These are phyloP conservation scores for Dryas alaskensis DNA, from an alignment of 306 rosid species.

Conservation along the genomic window DNA sequence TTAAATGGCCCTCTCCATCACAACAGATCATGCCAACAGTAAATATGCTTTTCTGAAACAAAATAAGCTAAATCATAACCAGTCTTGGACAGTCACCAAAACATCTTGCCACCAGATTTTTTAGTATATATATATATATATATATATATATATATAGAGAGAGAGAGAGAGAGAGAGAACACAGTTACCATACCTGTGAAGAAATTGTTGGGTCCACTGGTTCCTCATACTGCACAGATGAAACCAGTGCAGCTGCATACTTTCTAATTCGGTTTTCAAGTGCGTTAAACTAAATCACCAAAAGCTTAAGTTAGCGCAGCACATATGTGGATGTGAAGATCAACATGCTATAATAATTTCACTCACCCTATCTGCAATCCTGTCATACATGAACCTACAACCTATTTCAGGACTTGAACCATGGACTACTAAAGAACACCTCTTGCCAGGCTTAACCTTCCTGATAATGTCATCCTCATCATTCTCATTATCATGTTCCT, in stretches of 20 bases:
- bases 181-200: constrained; percentile 56
- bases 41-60: constrained; percentile 78
- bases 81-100: constrained; percentile 10
- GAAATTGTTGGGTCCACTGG: constrained; percentile 86
- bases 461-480: constrained; percentile 59
- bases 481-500: constrained; percentile 40
- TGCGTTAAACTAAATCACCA: constrained; percentile 64
- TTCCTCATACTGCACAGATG: constrained; percentile 71
- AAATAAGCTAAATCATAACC: constrained; percentile 3
- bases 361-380: constrained; percentile 76
- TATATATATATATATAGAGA: no score
- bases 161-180: neutral
- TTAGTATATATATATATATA: no score
- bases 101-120: constrained; percentile 7
- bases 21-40: constrained; percentile 83
- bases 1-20: constrained; percentile 89
- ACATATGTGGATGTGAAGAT: constrained; percentile 22
- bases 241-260: constrained; percentile 56
- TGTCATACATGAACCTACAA: constrained; percentile 85
- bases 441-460: constrained; percentile 57
- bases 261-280: constrained; percentile 68
- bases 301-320: constrained; percentile 27
- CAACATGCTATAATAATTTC: constrained; percentile 6
- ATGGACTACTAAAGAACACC: constrained; percentile 65
- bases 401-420: constrained; percentile 64